Evolutionary conservation across 257 asterid species (phyloP).

Genomic region (Haberlea rhodopensis): DNA sequence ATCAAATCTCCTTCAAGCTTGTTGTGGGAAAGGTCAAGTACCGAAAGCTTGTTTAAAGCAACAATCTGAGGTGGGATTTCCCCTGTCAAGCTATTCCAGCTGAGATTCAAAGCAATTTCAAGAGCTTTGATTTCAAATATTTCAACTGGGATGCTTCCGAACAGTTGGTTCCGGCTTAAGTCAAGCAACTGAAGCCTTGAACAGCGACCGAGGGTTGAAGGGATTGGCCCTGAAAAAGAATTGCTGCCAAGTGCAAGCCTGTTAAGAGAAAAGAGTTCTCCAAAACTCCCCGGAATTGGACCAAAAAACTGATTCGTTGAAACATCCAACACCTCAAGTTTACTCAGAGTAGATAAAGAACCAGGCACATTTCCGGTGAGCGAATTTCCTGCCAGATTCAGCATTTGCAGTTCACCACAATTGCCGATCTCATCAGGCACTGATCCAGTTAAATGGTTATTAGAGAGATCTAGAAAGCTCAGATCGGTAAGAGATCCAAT

Average conservation of each 20-base stretch:
- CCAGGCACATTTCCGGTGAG: constrained; percentile 48
- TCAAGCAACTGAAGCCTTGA: constrained; percentile 68
- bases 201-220: constrained; percentile 53
- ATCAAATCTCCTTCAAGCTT: constrained; percentile 60
- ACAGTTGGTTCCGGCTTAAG: constrained; percentile 54
- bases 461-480: constrained; percentile 72
- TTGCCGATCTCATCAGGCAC: constrained; percentile 65
- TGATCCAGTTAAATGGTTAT: constrained; percentile 46
- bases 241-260: constrained; percentile 54
- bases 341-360: constrained; percentile 50
- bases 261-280: constrained; percentile 50
- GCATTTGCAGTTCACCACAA: constrained; percentile 61
- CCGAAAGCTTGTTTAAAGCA: constrained; percentile 55
- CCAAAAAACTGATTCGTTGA: constrained; percentile 57
- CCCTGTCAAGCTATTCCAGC: constrained; percentile 69
- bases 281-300: constrained; percentile 50
- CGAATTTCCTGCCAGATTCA: constrained; percentile 60
- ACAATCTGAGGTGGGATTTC: constrained; percentile 58
- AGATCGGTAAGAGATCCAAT: constrained; percentile 49
- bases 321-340: constrained; percentile 58
- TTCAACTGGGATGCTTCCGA: constrained; percentile 52
- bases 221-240: constrained; percentile 55
- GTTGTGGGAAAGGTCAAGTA: constrained; percentile 69
- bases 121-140: constrained; percentile 57
- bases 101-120: constrained; percentile 69